phyloP scores from a whole-genome alignment of 352 stramenopile species.

The Blastocystis sp. region DNA sequence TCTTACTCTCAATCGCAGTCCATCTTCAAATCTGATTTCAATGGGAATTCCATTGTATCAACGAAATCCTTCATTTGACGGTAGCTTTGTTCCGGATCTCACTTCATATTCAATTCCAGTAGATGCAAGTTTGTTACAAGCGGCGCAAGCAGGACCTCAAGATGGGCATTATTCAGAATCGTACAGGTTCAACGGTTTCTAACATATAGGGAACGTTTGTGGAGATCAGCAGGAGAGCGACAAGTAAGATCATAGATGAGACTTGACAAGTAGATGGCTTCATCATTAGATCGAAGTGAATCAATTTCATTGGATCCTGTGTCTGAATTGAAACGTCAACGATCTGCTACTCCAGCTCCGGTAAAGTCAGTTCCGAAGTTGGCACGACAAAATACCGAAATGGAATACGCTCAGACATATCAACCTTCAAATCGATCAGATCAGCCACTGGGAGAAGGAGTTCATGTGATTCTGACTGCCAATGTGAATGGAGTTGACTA shows the following conservation, averaged over 20 bases:
- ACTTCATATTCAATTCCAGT: not conserved
- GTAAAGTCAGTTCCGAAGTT: not conserved
- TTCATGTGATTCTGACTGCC: not conserved
- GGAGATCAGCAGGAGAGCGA: not conserved
- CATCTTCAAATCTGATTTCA: not conserved
- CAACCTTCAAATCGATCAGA: not conserved
- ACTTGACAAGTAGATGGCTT: not conserved
- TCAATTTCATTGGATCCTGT: conserved; percentile 10
- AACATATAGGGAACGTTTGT: not conserved
- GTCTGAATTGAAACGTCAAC: conserved; percentile 22
- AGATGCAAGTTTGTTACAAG: not conserved
- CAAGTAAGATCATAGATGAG: not conserved
- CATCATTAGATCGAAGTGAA: not conserved
- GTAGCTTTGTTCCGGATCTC: not conserved
- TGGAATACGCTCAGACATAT: not conserved
- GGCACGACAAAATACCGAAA: conserved; percentile 4
- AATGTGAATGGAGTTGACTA: conserved; percentile 38
- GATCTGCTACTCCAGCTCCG: not conserved
- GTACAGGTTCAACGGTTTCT: not conserved
- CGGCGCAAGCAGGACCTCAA: not conserved
- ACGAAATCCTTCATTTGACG: not conserved
- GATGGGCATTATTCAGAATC: not conserved
- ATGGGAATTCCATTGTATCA: not conserved
- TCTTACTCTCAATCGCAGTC: not conserved
- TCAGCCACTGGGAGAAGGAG: not conserved